These are phyloP conservation scores for Leishmania braziliensis DNA, from an alignment of 208 protist genomes.

Conservation along the genomic window DNA sequence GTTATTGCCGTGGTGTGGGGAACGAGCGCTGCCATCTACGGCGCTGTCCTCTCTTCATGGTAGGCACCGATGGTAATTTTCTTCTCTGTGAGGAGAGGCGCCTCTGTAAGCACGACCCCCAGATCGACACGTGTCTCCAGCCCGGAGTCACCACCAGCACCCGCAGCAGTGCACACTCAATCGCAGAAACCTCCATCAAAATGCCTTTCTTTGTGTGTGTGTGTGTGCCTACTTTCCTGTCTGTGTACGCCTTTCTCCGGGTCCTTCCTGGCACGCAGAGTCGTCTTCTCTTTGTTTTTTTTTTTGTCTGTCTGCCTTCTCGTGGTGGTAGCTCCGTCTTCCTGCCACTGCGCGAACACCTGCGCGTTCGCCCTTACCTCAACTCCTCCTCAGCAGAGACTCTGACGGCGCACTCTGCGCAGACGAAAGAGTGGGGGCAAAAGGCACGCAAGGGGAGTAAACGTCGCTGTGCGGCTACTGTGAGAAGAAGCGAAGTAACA, in stretches of 20 bases:
- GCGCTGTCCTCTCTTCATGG: slow-evolving; percentile 30
- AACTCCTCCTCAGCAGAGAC: background rate
- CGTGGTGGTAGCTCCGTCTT: background rate
- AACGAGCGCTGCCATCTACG: slow-evolving; percentile 61
- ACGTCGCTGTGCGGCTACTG: background rate
- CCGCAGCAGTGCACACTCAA: background rate
- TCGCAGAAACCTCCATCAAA: no score
- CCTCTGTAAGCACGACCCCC: background rate
- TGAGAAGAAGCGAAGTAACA: background rate
- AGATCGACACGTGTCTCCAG: background rate
- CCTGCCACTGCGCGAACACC: background rate
- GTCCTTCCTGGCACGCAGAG: background rate
- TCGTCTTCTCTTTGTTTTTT: background rate
- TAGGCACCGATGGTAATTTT: background rate
- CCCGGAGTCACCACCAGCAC: background rate
- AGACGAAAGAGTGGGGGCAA: background rate
- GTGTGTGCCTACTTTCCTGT: background rate
- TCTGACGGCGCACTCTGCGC: background rate
- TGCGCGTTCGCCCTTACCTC: background rate
- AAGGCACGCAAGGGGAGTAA: background rate
- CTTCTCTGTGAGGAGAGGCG: background rate
- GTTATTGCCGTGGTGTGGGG: slow-evolving; percentile 69
- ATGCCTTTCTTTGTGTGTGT: background rate
- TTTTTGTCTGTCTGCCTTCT: background rate
- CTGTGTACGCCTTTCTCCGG: no score